Evolutionary conservation across 768 basidiomycete genomes (phyloP), one percentile per base, ranked within the genome.

Genomic region (Gloeophyllum trabeum): DNA sequence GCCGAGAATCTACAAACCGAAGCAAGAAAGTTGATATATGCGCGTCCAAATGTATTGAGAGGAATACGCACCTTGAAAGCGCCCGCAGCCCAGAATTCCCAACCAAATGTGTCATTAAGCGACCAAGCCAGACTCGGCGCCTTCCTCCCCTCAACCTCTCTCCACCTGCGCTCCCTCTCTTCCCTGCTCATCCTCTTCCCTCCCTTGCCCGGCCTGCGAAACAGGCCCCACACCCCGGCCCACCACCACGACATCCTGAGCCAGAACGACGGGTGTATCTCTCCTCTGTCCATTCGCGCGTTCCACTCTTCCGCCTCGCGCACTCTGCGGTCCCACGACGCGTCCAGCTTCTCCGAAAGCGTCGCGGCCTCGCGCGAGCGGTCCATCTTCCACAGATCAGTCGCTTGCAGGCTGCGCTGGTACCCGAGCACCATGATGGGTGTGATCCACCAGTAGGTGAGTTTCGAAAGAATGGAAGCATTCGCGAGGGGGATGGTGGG

Each of bases 381-480:
- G 43, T 75, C 73, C 46, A 87, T 61, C 52, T 73, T 75, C 81
- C 81, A 85, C 10, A 87, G 58, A 59, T 89, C 86, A 1, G 79
- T 73, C 0, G 79, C 79, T 51, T 82, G 81, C 6, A 89, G 63
- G 1, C 81, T 79, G 23, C 85, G 66, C 52, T 82, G 79, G 52
- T 79, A 85, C 0, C 83, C 82, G 30, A 79, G 61, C 6, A 65
- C 74, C 73, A 76, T 75, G 16, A 78, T 60, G 1, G 72, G 73
- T 2, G 69, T 71, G 24, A 86, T 73, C 77, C 81, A 86, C 26
- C 66, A 53, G 53, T 75, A 86, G 0, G 79, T 78, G 30, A 86
- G 58, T 24, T 72, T 59, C 13, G 76, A 75, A 36, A 84, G 52
- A 18, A 78, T 52, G 23, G 72, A 80, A 3, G 79, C 79, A 13